A percentile compares a stretch with the other conserved stretches of the same genome.
Conservation (phyloP, 2,329 filamentous ascomycete genomes). For the Exophiala aquamarina region DNA sequence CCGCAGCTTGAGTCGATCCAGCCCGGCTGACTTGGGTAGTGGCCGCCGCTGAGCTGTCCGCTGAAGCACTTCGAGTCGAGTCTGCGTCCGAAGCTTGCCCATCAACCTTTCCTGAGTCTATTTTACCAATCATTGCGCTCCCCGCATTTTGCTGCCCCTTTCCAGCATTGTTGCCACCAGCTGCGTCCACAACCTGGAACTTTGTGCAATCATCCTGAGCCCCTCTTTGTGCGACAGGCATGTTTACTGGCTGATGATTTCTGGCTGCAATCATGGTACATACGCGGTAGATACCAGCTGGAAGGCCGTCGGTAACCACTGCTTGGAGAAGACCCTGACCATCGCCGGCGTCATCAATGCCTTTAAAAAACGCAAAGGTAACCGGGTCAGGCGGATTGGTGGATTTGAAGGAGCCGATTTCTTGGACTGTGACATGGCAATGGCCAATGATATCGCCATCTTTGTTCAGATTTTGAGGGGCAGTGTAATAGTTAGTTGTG, state of each 20-base stretch:
- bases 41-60: slow-evolving; percentile 53
- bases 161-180: slow-evolving; percentile 44
- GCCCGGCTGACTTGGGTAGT: slow-evolving; percentile 4
- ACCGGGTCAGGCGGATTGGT: slow-evolving; percentile 40
- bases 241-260: slow-evolving; percentile 63
- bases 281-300: slow-evolving; percentile 63
- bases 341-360: slow-evolving; percentile 60
- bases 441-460: slow-evolving; percentile 42
- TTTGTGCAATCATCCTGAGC: slow-evolving; percentile 65
- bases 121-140: slow-evolving; percentile 35
- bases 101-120: slow-evolving; percentile 31
- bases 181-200: slow-evolving; percentile 53
- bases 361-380: slow-evolving; percentile 59
- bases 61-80: slow-evolving; percentile 31
- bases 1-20: too few species aligned
- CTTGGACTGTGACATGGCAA: slow-evolving; percentile 51
- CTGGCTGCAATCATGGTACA: slow-evolving; percentile 64
- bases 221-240: slow-evolving; percentile 66
- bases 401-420: slow-evolving; percentile 33
- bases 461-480: slow-evolving; percentile 50
- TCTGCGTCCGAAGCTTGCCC: slow-evolving; percentile 38
- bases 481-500: slow-evolving; percentile 54
- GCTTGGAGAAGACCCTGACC: slow-evolving; percentile 55
- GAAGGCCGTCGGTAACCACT: slow-evolving; percentile 58
- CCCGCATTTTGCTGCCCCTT: slow-evolving; percentile 49